Conservation (phyloP, 2,329 filamentous ascomycete species). For the Epicoccum nigrum region DNA sequence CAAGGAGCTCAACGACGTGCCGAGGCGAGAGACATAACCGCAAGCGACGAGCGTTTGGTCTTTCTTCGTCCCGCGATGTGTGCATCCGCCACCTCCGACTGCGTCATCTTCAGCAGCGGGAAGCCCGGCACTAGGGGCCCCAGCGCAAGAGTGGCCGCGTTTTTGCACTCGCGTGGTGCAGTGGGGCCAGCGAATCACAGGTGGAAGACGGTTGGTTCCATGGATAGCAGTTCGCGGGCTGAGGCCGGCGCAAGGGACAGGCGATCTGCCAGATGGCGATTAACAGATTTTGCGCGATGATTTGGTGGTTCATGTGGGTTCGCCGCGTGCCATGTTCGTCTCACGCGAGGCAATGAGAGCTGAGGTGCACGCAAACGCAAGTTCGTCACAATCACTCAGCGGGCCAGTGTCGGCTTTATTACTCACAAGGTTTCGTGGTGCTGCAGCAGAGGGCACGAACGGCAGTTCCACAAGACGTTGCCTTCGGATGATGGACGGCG, state of each 20-base stretch:
- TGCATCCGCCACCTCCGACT: conserved; percentile 39
- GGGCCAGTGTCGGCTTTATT: conserved; percentile 30
- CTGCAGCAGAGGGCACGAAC: conserved; percentile 10
- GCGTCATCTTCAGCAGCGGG: conserved; percentile 36
- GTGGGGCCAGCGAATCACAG: conserved; percentile 32
- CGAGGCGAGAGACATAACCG: conserved; percentile 25
- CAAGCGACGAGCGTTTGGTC: conserved; percentile 29
- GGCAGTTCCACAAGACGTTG: conserved; percentile 28
- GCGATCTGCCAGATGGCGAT: conserved; percentile 33
- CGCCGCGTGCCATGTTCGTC: conserved; percentile 28
- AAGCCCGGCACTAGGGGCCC: conserved; percentile 35
- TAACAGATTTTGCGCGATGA: conserved; percentile 35
- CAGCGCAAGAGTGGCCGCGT: conserved; percentile 21
- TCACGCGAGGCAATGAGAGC: conserved; percentile 31
- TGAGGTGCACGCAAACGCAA: conserved; percentile 22
- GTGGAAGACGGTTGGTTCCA: conserved; percentile 18
- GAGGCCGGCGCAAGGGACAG: conserved; percentile 34
- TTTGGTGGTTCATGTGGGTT: conserved; percentile 34
- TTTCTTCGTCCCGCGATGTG: conserved; percentile 25
- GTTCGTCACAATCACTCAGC: conserved; percentile 12
- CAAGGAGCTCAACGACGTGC: conserved; percentile 17
- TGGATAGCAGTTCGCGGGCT: conserved; percentile 25
- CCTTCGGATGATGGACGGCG: conserved; percentile 23
- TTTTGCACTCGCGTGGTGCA: conserved; percentile 18
- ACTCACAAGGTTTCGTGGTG: conserved; percentile 4